Evolutionary conservation across 1,284 basidiomycete genomes (phyloP), one percentile per base, ranked within the genome.

Genomic region (Fistulinella cinereoalba): DNA sequence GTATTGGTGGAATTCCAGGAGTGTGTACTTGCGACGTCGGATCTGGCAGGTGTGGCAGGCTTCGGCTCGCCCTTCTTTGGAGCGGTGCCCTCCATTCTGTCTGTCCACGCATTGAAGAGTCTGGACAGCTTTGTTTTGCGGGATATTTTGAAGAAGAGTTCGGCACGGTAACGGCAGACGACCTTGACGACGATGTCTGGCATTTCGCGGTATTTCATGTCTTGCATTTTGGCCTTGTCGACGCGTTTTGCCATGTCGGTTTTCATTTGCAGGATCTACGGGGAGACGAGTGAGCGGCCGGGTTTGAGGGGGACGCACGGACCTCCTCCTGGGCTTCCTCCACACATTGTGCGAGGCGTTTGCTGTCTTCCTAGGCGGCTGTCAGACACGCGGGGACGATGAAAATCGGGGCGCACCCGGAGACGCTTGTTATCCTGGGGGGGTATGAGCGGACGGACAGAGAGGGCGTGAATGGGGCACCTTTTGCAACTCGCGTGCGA

Each of bases 131-230:
- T 91, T 29, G 85, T 88, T 69, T 90, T 91, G 62, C 88, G 83
- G 24, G 85, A 86, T 56, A 92, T 88, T 67, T 89, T 91, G 77
- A 92, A 92, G 72, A 87, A 90, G 33, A 92, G 74, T 62, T 92
- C 88, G 3, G 87, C 87, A 37, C 88, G 84, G 65, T 91, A 91
- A 56, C 85, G 83, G 68, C 88, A 91, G 38, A 86, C 74, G 55
- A 92, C 87, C 65, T 89, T 88, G 66, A 91, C 80, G 41, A 89
- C 83, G 49, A 91, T 88, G 62, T 91, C 86, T 19, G 86, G 85
- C 74, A 78, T 80, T 64, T 88, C 84, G 47, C 83, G 80, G 59
- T 80, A 87, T 64, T 88, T 88, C 53, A 76, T 71, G 57, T 89
- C 85, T 58, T 86, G 86, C 34, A 80, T 67, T 64, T 81, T 85